These are phyloP conservation scores for Odonthalia washingtoniensis DNA, from an alignment of 31 red algal species.

Conservation along the genomic window DNA sequence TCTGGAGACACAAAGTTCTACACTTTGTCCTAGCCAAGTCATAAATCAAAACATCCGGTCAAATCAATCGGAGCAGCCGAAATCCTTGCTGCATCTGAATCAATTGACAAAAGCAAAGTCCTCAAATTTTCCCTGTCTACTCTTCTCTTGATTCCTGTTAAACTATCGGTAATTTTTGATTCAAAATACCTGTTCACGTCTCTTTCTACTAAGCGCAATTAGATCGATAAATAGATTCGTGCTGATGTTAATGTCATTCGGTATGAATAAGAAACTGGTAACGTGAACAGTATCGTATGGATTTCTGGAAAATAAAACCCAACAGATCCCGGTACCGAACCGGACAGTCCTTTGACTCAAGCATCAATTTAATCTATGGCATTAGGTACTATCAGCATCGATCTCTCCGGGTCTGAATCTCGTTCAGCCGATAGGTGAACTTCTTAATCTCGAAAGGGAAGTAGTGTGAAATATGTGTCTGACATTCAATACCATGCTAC, in stretches of 20 bases:
- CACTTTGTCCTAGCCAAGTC: not conserved
- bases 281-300: constrained; percentile 21
- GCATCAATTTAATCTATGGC: too few species aligned
- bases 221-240: not conserved
- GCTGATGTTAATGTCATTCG: too few species aligned
- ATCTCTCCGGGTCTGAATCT: too few species aligned
- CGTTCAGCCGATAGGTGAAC: too few species aligned
- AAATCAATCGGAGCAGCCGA: constrained; percentile 1
- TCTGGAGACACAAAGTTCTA: not conserved
- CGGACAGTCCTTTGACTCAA: not conserved
- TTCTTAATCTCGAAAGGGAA: too few species aligned
- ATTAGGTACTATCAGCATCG: too few species aligned
- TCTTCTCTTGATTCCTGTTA: not conserved
- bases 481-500: too few species aligned
- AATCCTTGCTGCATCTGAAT: constrained; percentile 8
- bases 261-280: constrained; percentile 26
- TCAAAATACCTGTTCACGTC: not conserved
- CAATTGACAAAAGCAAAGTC: constrained; percentile 35
- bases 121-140: not conserved
- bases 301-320: constrained; percentile 11
- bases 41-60: constrained; percentile 18
- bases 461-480: too few species aligned
- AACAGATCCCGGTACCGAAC: not conserved
- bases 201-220: constrained; percentile 1
- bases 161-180: not conserved